Evolutionary conservation across 2,329 filamentous ascomycete genomes (phyloP).

Genomic region (Biscogniauxia marginata): DNA sequence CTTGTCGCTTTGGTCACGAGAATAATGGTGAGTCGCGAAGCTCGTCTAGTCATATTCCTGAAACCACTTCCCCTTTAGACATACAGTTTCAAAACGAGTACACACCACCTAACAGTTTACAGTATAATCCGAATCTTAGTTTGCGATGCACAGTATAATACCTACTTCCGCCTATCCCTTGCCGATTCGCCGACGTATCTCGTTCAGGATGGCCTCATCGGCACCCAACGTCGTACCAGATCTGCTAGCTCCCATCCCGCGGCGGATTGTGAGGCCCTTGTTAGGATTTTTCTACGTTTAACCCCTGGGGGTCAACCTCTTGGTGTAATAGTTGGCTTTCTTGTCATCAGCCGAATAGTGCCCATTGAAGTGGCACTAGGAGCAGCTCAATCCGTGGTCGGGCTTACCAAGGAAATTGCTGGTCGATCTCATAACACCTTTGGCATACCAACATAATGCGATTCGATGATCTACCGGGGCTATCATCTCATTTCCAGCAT

Average conservation of each 20-base stretch:
- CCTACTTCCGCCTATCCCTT: not conserved
- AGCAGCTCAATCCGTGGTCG: not conserved
- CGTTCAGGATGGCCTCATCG: not conserved
- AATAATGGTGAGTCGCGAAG: slow-evolving; percentile 15
- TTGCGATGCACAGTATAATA: not conserved
- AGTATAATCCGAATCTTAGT: not conserved
- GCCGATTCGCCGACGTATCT: too few relatives aligned
- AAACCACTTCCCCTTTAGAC: too few relatives aligned
- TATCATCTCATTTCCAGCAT: not conserved
- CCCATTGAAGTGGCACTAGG: not conserved
- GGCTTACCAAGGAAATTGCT: not conserved
- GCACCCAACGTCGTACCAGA: not conserved
- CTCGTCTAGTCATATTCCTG: too few relatives aligned
- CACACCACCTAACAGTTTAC: not conserved
- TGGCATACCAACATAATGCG: not conserved
- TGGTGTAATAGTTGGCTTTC: not conserved
- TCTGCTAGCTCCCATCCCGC: not conserved
- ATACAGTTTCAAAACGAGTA: not conserved
- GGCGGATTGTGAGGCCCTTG: not conserved
- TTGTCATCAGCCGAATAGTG: not conserved
- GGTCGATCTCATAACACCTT: not conserved
- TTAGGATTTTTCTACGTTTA: not conserved
- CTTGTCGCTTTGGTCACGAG: slow-evolving; percentile 8
- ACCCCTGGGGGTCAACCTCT: not conserved
- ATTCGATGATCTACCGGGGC: not conserved